Conservation (phyloP, 306 rosid species). For the Cajanus cajan region DNA sequence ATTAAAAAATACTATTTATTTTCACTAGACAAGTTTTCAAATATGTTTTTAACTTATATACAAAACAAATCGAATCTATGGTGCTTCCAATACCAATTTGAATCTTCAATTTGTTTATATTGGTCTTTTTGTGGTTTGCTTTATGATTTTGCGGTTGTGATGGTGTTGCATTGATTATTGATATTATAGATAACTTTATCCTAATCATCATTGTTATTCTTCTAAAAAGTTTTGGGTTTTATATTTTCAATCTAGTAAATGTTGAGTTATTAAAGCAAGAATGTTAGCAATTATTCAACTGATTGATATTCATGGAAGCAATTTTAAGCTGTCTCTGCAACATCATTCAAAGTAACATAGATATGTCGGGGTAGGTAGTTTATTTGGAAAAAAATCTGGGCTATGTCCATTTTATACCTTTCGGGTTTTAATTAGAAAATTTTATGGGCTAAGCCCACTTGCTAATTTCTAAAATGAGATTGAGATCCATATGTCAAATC, state of each 20-base stretch:
- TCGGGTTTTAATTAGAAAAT: constrained; percentile 9
- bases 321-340: not conserved
- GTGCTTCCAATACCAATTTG: not conserved
- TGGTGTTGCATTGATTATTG: not conserved
- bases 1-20: too few relatives aligned
- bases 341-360: not conserved
- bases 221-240: not conserved
- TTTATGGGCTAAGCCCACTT: not conserved
- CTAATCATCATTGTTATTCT: not conserved
- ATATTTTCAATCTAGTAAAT: too few relatives aligned
- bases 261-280: too few relatives aligned
- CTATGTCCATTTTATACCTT: not conserved
- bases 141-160: not conserved
- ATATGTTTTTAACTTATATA: too few relatives aligned
- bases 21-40: too few relatives aligned
- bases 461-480: not conserved
- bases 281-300: not conserved
- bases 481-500: not conserved
- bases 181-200: not conserved
- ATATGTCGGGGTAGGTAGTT: not conserved
- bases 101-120: not conserved
- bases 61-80: too few relatives aligned
- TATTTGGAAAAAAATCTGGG: not conserved
- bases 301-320: not conserved
- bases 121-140: not conserved